Evolutionary conservation across 2,329 filamentous ascomycete genomes (phyloP).

Genomic region (Plenodomus lindquistii): DNA sequence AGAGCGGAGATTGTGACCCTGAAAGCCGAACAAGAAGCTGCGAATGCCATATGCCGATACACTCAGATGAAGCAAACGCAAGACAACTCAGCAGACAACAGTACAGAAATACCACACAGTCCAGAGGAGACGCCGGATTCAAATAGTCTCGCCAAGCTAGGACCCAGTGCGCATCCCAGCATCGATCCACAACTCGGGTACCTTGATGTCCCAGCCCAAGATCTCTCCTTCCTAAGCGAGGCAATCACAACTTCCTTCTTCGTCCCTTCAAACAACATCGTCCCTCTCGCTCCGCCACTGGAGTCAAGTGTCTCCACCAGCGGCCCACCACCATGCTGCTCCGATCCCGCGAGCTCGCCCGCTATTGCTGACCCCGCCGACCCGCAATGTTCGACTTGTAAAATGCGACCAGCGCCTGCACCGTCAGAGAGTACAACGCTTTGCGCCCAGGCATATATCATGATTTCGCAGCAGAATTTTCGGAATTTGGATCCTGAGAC

Average conservation of each 20-base stretch:
- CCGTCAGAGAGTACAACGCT: conserved; percentile 39
- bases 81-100: not conserved
- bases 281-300: conserved; percentile 4
- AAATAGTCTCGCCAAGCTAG: conserved; percentile 3
- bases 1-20: conserved; percentile 31
- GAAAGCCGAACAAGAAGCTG: conserved; percentile 19
- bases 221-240: conserved; percentile 15
- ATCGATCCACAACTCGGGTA: conserved; percentile 10
- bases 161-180: not conserved
- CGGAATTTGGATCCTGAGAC: conserved; percentile 34
- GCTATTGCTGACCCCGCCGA: conserved; percentile 2
- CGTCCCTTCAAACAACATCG: conserved; percentile 1
- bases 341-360: conserved; percentile 10
- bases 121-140: not conserved
- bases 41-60: conserved; percentile 9
- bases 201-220: conserved; percentile 6
- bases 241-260: conserved; percentile 1
- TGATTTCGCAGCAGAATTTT: conserved; percentile 43
- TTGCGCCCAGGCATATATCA: conserved; percentile 39
- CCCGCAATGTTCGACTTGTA: conserved; percentile 34
- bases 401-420: conserved; percentile 27
- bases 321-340: conserved; percentile 34
- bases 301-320: not conserved
- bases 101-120: not conserved
- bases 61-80: not conserved